Conservation (phyloP, 148 eudicot genomes). For the Chenopodium suecicum region DNA sequence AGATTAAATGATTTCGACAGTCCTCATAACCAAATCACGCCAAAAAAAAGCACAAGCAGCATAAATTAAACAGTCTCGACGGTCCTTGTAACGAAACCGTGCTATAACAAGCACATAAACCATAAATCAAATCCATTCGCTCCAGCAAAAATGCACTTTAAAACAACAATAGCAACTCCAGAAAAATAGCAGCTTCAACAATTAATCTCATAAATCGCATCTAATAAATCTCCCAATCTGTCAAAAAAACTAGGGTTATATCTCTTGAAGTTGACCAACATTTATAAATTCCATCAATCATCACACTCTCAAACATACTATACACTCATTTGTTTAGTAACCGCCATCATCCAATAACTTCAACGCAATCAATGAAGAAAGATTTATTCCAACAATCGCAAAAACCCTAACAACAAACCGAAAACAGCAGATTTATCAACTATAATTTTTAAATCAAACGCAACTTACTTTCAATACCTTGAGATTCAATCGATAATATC, state of each 20-base stretch:
- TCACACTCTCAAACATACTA: no score
- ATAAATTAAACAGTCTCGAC: background rate
- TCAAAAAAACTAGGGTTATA: background rate
- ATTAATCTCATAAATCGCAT: background rate
- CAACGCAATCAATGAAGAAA: background rate
- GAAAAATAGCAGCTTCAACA: background rate
- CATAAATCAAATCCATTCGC: no score
- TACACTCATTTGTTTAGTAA: no score
- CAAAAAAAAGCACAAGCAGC: background rate
- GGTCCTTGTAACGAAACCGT: no score
- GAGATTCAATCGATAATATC: background rate
- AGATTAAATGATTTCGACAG: background rate
- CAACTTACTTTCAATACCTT: conserved; percentile 14
- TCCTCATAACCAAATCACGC: conserved; percentile 1
- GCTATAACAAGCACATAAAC: no score
- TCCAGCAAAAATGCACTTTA: background rate
- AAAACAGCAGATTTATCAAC: background rate
- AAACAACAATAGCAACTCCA: background rate
- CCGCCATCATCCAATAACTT: background rate
- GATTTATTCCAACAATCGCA: background rate
- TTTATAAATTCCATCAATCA: no score
- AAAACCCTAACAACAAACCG: conserved; percentile 1
- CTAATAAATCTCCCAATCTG: background rate
- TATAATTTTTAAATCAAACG: background rate
- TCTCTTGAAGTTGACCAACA: conserved; percentile 5